phyloP scores from a whole-genome alignment of 305 asterid genomes.

The Plantago rigida region DNA sequence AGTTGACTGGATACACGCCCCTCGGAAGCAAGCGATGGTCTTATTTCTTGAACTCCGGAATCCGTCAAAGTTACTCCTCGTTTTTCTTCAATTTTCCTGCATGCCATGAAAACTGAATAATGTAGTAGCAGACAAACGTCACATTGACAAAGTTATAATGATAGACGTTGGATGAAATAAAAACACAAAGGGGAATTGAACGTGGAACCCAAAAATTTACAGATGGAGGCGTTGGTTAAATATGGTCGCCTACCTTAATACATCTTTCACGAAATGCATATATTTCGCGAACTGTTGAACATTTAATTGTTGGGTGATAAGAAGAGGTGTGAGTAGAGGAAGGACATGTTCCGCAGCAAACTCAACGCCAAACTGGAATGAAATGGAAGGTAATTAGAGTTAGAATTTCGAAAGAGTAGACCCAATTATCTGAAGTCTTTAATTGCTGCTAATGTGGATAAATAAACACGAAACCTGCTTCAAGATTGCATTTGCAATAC shows the following conservation, averaged over 20 bases:
- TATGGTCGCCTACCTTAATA: slow-evolving; percentile 54
- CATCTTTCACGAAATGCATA: slow-evolving; percentile 85
- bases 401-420: slow-evolving; percentile 15
- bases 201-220: neutral
- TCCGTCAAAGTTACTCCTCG: slow-evolving; percentile 76
- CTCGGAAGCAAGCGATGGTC: slow-evolving; percentile 36
- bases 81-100: slow-evolving; percentile 91
- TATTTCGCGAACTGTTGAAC: slow-evolving; percentile 96
- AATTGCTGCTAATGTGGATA: slow-evolving; percentile 8
- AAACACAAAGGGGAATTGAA: neutral
- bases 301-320: slow-evolving; percentile 77
- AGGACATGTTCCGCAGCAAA: slow-evolving; percentile 79
- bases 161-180: neutral
- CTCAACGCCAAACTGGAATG: slow-evolving; percentile 75
- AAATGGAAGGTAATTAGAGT: slow-evolving; percentile 26
- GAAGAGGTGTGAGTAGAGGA: slow-evolving; percentile 82
- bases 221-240: slow-evolving; percentile 10
- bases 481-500: slow-evolving; percentile 75
- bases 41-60: slow-evolving; percentile 50
- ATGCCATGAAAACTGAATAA: slow-evolving; percentile 13
- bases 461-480: slow-evolving; percentile 58
- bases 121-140: neutral
- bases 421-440: slow-evolving; percentile 5
- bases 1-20: slow-evolving; percentile 44
- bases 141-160: neutral